phyloP scores from a whole-genome alignment of 2,329 filamentous ascomycete genomes.

The Annulohypoxylon truncatum region DNA sequence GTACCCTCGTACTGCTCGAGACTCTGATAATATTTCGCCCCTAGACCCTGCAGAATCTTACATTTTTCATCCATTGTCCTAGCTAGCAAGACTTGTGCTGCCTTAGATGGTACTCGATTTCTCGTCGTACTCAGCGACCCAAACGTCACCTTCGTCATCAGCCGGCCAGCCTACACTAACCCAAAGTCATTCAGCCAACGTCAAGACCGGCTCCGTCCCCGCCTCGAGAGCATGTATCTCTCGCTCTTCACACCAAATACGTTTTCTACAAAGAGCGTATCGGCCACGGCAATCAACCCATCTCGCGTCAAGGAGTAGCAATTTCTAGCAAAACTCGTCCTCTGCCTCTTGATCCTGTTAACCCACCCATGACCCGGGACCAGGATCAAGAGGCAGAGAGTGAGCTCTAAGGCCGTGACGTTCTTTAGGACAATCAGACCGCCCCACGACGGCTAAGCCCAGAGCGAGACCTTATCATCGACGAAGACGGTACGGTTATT shows the following conservation, averaged over 20 bases:
- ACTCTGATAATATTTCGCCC: not conserved
- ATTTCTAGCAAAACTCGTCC: not conserved
- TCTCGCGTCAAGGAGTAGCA: not conserved
- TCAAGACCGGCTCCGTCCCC: not conserved
- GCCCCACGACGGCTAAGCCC: not conserved
- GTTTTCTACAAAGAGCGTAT: too few relatives aligned
- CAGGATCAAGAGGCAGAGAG: not conserved
- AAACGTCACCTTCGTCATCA: not conserved
- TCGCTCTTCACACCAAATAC: too few relatives aligned
- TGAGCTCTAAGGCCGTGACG: not conserved
- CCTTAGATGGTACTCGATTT: not conserved
- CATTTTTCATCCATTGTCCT: not conserved
- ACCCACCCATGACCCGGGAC: too few relatives aligned
- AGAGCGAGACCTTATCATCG: not conserved
- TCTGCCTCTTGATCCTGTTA: not conserved
- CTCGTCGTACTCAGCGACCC: not conserved
- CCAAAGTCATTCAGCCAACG: not conserved
- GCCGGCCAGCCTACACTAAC: not conserved
- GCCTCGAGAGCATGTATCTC: not conserved
- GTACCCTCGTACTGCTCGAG: not conserved
- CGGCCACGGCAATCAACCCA: not conserved
- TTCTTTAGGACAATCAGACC: not conserved
- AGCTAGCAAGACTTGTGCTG: not conserved
- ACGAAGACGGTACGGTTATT: slow-evolving; percentile 1
- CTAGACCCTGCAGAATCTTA: not conserved